Percentiles rank a stretch among this genome's conserved stretches.
phyloP scores from a whole-genome alignment of 2,329 filamentous ascomycete species.

The Colletotrichum cordylinicola region DNA sequence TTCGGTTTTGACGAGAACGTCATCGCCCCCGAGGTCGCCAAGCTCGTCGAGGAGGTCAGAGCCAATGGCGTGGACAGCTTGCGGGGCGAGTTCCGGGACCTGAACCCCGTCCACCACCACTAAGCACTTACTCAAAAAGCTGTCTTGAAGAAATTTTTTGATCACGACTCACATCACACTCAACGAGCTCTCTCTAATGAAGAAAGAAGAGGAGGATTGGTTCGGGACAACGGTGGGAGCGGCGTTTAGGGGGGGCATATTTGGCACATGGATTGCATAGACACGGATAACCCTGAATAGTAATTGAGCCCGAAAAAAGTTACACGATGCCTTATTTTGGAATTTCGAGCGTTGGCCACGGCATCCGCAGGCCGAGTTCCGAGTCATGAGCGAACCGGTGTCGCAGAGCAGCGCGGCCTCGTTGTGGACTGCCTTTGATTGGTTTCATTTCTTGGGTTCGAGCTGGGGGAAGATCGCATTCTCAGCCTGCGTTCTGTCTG shows the following conservation, averaged over 20 bases:
- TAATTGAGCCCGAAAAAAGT: background rate
- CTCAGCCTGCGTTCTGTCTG: background rate
- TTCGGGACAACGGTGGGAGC: background rate
- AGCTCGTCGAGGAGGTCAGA: conserved; percentile 28
- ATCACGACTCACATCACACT: background rate
- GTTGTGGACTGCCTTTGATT: background rate
- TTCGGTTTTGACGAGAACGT: conserved; percentile 56
- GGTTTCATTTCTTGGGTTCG: background rate
- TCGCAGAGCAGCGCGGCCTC: background rate
- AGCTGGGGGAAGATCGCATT: background rate
- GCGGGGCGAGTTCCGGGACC: conserved; percentile 29
- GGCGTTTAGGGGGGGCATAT: conserved; percentile 4
- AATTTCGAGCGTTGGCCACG: background rate
- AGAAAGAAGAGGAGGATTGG: background rate
- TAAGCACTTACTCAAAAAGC: background rate
- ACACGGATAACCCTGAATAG: conserved; percentile 16
- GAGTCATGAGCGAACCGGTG: conserved; percentile 4
- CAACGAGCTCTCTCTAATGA: background rate
- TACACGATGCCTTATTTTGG: background rate
- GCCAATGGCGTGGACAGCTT: conserved; percentile 26
- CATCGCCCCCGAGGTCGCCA: conserved; percentile 40
- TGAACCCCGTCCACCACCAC: conserved; percentile 24
- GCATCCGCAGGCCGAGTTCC: background rate
- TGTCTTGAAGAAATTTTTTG: background rate
- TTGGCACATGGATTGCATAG: conserved; percentile 2